Evolutionary conservation across 768 basidiomycete species (phyloP).

Genomic region (Pluteus cervinus): DNA sequence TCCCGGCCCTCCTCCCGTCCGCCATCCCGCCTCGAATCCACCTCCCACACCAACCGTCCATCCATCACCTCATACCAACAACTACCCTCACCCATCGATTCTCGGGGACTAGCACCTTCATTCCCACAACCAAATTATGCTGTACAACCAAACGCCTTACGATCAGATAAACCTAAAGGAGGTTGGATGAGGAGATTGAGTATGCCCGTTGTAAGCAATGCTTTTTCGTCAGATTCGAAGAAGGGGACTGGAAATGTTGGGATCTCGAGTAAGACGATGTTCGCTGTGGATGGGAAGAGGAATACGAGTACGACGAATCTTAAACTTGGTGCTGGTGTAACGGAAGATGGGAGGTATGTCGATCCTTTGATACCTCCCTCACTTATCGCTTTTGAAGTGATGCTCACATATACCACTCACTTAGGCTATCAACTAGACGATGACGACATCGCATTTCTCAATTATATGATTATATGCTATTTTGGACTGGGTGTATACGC

Average conservation of each 20-base stretch:
- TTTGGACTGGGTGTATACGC: too few relatives aligned
- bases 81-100: conserved; percentile 11
- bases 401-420: neutral
- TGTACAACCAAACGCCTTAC: too few relatives aligned
- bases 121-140: too few relatives aligned
- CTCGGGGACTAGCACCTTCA: too few relatives aligned
- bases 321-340: conserved; percentile 20
- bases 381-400: neutral
- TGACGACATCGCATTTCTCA: neutral
- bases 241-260: too few relatives aligned
- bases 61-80: too few relatives aligned
- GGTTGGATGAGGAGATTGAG: conserved; percentile 76
- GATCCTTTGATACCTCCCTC: neutral
- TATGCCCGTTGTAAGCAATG: conserved; percentile 64
- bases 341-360: conserved; percentile 41
- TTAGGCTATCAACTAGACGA: neutral
- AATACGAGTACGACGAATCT: conserved; percentile 39
- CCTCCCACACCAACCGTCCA: too few relatives aligned
- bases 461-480: neutral
- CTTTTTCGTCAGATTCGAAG: conserved; percentile 30
- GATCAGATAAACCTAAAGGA: conserved; percentile 52
- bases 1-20: conserved; percentile 35
- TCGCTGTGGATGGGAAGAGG: conserved; percentile 44
- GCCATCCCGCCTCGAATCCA: neutral
- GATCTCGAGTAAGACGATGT: too few relatives aligned